Base-by-base conservation (phyloP, 2,329 filamentous ascomycete species). In the Canariomyces notabilis region DNA sequence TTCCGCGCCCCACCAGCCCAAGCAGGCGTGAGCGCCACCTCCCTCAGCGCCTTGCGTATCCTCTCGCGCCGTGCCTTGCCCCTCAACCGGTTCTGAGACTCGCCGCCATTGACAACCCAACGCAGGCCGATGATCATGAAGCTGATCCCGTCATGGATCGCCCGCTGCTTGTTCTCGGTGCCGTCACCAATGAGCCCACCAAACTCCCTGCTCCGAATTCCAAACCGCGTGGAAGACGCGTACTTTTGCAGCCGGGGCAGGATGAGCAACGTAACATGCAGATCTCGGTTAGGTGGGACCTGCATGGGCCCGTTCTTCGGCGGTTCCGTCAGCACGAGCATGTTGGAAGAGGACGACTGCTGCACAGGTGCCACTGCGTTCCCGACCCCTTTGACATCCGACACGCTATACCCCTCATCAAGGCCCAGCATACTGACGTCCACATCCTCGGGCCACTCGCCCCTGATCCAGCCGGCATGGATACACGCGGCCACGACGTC, bases 401-500 rank as follows among this genome's bases (percentile, higher is more conserved):
- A 49, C 2, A 47, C 44, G 29, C 53, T 52, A 43, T 68, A 53
- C 38, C 64, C 60, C 38, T 63, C 58, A 19, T 76, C 72, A 2
- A 82, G 65, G 15, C 78, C 77, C 9, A 95, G 72, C 66, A 91
- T 71, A 11, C 74, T 71, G 1, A 80, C 72, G 56, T 93, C 86
- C 1, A 93, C 78, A 29, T 88, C 85, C 6, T 89, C 82, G 4
- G 81, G 74, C 85, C 90, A 95, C 58, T 90, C 88, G 26, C 91
- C 91, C 34, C 84, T 82, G 56, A 98, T 85, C 82, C 89, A 97
- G 3, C 93, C 93, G 2, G 83, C 83, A 64, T 98, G 93, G 37
- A 98, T 91, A 49, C 90, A 91, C 2, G 91, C 90, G 0, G 89
- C 91, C 19, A 98, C 77, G 1, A 93, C 82, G 61, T 98, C 93